These are phyloP conservation scores for Populus pruinosa DNA, from an alignment of 345 rosid species.

Conservation along the genomic window DNA sequence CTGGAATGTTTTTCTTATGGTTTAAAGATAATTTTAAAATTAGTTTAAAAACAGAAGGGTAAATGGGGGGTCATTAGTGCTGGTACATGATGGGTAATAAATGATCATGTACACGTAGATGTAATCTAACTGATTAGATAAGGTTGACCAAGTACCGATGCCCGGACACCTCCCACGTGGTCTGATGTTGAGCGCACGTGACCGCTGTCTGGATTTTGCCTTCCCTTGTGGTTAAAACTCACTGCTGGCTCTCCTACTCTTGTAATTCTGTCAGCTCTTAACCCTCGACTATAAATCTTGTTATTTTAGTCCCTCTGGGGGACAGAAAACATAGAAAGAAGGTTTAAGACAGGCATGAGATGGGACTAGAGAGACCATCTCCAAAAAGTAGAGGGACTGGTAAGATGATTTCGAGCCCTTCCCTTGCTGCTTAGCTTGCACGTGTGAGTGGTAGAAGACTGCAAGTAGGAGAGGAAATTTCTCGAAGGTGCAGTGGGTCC, in stretches of 20 bases:
- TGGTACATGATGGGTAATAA: too few species aligned
- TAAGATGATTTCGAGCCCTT: background rate
- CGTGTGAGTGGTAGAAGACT: background rate
- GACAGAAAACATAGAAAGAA: background rate
- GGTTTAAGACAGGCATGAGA: background rate
- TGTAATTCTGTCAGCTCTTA: background rate
- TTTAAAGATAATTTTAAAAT: too few species aligned
- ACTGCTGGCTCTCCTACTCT: background rate
- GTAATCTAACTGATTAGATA: constrained; percentile 17
- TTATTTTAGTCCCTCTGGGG: background rate
- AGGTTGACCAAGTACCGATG: constrained; percentile 63
- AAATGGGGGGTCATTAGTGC: too few species aligned
- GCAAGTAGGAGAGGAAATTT: background rate
- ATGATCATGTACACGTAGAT: background rate
- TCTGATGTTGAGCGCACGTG: constrained; percentile 52
- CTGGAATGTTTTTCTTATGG: too few species aligned
- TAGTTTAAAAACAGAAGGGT: too few species aligned
- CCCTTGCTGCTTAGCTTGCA: background rate
- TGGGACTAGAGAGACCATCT: background rate
- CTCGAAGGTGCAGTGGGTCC: background rate
- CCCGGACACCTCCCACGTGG: constrained; percentile 59
- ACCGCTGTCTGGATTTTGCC: constrained; percentile 16
- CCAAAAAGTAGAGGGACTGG: background rate
- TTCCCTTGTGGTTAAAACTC: background rate
- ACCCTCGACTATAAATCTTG: background rate